Conservation (phyloP, 129 eudicot genomes). For the Flaveria robusta region DNA sequence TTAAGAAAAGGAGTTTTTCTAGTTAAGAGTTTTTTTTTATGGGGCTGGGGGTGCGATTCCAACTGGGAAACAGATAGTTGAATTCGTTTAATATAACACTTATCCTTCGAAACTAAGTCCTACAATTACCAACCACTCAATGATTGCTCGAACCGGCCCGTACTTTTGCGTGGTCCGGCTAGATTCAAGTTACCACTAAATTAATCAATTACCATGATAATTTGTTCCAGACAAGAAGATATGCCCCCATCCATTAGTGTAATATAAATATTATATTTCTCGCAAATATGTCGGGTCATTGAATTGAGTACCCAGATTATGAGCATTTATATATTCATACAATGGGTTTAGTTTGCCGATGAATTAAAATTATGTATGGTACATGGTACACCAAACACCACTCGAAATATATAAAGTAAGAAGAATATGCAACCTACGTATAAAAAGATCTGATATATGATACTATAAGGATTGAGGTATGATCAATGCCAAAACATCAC, state of each 20-base stretch:
- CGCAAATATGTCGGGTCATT: constrained; percentile 11
- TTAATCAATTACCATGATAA: background rate
- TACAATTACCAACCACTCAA: background rate
- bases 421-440: background rate
- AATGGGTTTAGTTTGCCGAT: too few species aligned
- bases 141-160: background rate
- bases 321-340: background rate
- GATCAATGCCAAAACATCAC: constrained; percentile 21
- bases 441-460: background rate
- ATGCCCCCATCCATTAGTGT: background rate
- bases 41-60: too few species aligned
- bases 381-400: background rate
- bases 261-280: background rate
- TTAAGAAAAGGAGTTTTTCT: too few species aligned
- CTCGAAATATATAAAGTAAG: background rate
- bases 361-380: too few species aligned
- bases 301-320: background rate
- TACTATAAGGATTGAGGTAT: constrained; percentile 10
- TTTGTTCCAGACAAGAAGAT: background rate
- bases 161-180: background rate
- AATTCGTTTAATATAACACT: too few species aligned
- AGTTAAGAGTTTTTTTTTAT: too few species aligned
- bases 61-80: too few species aligned
- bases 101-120: too few species aligned
- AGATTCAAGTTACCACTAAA: background rate